Evolutionary conservation across 306 rosid genomes (phyloP).

Genomic region (Abrus pulchellus): DNA sequence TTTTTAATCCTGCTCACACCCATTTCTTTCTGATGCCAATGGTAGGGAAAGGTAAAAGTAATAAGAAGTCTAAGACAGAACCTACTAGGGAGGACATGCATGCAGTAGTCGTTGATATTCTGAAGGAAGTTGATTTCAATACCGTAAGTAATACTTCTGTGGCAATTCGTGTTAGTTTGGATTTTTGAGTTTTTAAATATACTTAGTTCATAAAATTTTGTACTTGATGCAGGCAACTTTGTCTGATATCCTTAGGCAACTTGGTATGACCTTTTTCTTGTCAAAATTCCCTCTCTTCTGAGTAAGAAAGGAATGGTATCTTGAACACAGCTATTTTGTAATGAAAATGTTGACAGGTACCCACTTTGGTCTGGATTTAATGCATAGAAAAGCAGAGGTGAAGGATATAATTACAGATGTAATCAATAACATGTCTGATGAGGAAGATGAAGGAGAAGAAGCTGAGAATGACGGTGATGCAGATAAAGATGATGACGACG

Average conservation of each 20-base stretch:
- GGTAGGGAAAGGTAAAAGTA: slow-evolving; percentile 73
- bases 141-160: slow-evolving; percentile 69
- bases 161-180: slow-evolving; percentile 5
- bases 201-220: slow-evolving; percentile 20
- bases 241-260: slow-evolving; percentile 94
- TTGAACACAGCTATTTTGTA: slow-evolving; percentile 40
- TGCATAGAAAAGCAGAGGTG: slow-evolving; percentile 98
- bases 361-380: slow-evolving; percentile 90
- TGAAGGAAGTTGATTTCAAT: slow-evolving; percentile 95
- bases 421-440: slow-evolving; percentile 94
- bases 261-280: slow-evolving; percentile 68
- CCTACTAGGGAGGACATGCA: slow-evolving; percentile 89
- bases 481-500: slow-evolving; percentile 55
- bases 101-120: slow-evolving; percentile 81
- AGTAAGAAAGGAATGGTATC: not conserved
- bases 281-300: not conserved
- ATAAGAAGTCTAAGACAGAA: slow-evolving; percentile 86
- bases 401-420: slow-evolving; percentile 97
- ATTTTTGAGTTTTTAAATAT: slow-evolving; percentile 10
- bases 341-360: slow-evolving; percentile 63
- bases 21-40: slow-evolving; percentile 42
- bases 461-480: slow-evolving; percentile 66
- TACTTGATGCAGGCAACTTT: slow-evolving; percentile 84
- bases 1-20: slow-evolving; percentile 23
- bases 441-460: slow-evolving; percentile 84